These are phyloP conservation scores for Hemisphaericaspora lyxosophila DNA, from an alignment of 1,139 yeast genomes.

Conservation along the genomic window DNA sequence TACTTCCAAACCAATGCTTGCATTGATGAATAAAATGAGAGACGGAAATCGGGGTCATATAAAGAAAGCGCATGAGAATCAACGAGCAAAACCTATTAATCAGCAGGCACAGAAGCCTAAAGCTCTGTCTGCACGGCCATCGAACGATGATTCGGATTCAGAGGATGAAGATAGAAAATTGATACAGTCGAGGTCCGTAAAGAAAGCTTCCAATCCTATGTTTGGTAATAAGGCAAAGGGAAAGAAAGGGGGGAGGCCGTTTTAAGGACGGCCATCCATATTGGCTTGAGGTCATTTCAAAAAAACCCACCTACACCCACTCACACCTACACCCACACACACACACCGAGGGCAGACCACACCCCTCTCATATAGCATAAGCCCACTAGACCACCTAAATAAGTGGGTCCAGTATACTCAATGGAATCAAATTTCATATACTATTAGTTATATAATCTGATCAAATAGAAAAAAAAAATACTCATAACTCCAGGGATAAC, in stretches of 20 bases:
- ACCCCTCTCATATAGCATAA: too few relatives aligned
- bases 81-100: neutral
- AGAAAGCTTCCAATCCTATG: conserved; percentile 16
- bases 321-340: too few relatives aligned
- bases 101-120: conserved; percentile 2
- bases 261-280: conserved; percentile 16
- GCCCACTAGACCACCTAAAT: too few relatives aligned
- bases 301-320: too few relatives aligned
- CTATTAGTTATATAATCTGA: too few relatives aligned
- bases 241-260: conserved; percentile 22
- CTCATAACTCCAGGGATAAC: neutral
- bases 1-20: conserved; percentile 38
- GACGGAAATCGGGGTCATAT: conserved; percentile 24
- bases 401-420: too few relatives aligned
- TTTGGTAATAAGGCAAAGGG: conserved; percentile 13
- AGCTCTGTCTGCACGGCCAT: neutral
- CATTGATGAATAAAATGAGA: conserved; percentile 48
- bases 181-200: conserved; percentile 16
- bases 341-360: too few relatives aligned
- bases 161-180: conserved; percentile 15
- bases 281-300: too few relatives aligned
- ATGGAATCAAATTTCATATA: too few relatives aligned
- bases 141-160: conserved; percentile 11
- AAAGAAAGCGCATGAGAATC: conserved; percentile 10
- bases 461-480: neutral